Conservation (phyloP, 345 rosid genomes). For the Arabidopsis thaliana region DNA sequence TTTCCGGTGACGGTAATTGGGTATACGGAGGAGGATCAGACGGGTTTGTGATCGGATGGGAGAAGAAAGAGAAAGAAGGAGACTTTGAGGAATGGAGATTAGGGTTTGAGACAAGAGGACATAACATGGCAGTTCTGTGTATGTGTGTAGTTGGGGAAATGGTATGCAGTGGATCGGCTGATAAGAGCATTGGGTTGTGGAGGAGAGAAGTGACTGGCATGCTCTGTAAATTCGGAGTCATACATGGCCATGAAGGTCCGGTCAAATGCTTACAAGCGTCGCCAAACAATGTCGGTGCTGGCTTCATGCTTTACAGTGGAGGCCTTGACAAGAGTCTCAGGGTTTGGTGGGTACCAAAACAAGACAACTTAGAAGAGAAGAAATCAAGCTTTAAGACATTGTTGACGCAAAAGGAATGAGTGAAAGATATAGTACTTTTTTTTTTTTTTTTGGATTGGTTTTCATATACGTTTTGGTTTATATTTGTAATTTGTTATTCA, state of each 20-base stretch:
- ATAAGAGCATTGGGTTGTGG: slow-evolving; percentile 89
- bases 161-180: slow-evolving; percentile 86
- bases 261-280: slow-evolving; percentile 92
- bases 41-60: slow-evolving; percentile 90
- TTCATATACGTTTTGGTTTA: slow-evolving; percentile 37
- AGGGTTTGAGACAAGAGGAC: slow-evolving; percentile 71
- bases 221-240: slow-evolving; percentile 58
- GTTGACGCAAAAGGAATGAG: slow-evolving; percentile 35
- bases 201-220: slow-evolving; percentile 57
- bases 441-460: not conserved
- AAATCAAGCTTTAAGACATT: slow-evolving; percentile 33
- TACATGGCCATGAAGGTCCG: slow-evolving; percentile 85
- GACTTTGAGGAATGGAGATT: slow-evolving; percentile 57
- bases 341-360: slow-evolving; percentile 90
- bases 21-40: slow-evolving; percentile 91
- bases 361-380: slow-evolving; percentile 30
- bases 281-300: slow-evolving; percentile 55
- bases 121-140: slow-evolving; percentile 76
- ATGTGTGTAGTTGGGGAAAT: slow-evolving; percentile 67
- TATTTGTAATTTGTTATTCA: slow-evolving; percentile 44
- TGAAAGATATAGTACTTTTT: slow-evolving; percentile 18
- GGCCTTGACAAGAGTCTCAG: slow-evolving; percentile 88
- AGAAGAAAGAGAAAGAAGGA: slow-evolving; percentile 46
- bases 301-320: slow-evolving; percentile 92
- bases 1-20: slow-evolving; percentile 71